A percentile compares a stretch with the other conserved stretches of the same genome.
Conservation (phyloP, 257 asterid genomes). For the Phtheirospermum japonicum region DNA sequence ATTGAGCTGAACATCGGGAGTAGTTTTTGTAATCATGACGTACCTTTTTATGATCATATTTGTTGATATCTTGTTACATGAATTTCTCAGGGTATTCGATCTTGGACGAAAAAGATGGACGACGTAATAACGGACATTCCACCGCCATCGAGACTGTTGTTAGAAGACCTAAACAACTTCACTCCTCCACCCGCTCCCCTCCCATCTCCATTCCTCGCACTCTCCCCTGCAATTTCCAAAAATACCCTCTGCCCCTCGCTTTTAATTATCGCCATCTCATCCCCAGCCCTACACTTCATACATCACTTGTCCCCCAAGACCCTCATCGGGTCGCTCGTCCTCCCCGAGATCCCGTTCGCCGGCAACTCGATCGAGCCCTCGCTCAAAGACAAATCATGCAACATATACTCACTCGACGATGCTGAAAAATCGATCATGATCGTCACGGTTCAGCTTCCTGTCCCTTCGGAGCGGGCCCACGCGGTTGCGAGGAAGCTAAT, state of each 20-base stretch:
- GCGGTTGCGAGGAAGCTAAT: slow-evolving; percentile 67
- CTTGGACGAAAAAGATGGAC: slow-evolving; percentile 55
- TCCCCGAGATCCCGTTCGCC: slow-evolving; percentile 73
- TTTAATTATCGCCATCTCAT: slow-evolving; percentile 73
- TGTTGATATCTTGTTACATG: slow-evolving; percentile 22
- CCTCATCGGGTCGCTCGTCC: slow-evolving; percentile 62
- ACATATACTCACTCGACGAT: slow-evolving; percentile 55
- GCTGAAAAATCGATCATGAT: slow-evolving; percentile 50
- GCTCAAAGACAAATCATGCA: slow-evolving; percentile 77
- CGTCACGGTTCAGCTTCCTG: slow-evolving; percentile 63
- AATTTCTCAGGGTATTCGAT: slow-evolving; percentile 37
- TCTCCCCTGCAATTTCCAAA: slow-evolving; percentile 46
- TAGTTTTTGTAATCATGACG: neutral
- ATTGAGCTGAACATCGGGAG: neutral
- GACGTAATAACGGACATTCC: slow-evolving; percentile 88
- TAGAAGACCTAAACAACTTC: slow-evolving; percentile 91
- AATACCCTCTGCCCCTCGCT: slow-evolving; percentile 62
- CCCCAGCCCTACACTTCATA: slow-evolving; percentile 64
- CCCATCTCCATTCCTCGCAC: slow-evolving; percentile 70
- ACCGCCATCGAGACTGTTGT: slow-evolving; percentile 87
- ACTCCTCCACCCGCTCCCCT: slow-evolving; percentile 72
- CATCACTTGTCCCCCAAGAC: slow-evolving; percentile 67
- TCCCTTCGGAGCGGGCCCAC: slow-evolving; percentile 77
- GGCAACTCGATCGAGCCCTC: slow-evolving; percentile 71
- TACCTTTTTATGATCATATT: neutral